Conservation (phyloP, 1,284 basidiomycete genomes). For the Trametes polyzona region DNA sequence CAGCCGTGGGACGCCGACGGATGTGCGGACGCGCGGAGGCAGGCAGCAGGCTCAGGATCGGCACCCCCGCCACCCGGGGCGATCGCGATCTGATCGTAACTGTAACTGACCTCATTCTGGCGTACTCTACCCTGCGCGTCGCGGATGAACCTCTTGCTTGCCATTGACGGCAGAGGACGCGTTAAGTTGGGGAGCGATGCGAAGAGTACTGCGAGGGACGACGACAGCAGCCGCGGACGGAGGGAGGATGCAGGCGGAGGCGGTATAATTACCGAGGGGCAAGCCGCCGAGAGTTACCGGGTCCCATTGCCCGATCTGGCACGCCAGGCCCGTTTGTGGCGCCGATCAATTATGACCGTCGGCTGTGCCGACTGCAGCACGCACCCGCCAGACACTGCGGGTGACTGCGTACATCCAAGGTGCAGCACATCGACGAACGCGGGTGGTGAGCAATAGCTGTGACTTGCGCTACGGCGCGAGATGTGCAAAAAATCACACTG, state of each 20-base stretch:
- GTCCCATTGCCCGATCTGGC: conserved; percentile 3
- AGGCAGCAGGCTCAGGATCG: neutral
- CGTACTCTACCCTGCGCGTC: neutral
- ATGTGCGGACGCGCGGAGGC: neutral
- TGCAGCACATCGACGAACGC: no score
- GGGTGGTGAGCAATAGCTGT: no score
- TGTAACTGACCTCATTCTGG: neutral
- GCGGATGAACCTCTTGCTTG: no score
- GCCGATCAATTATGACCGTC: conserved; percentile 3
- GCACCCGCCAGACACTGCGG: neutral
- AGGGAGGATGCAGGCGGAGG: conserved; percentile 3
- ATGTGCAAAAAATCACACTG: no score
- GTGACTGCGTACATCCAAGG: neutral
- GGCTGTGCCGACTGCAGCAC: neutral
- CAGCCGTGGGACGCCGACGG: neutral
- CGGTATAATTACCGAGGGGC: conserved; percentile 19
- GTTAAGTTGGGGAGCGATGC: neutral
- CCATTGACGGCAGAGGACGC: neutral
- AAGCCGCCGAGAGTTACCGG: conserved; percentile 10
- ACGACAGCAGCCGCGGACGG: neutral
- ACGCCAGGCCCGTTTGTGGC: conserved; percentile 17
- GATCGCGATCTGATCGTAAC: conserved; percentile 8
- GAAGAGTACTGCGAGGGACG: neutral
- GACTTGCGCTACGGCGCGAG: no score
- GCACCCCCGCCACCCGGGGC: neutral